phyloP scores from a whole-genome alignment of 768 basidiomycete genomes.

The Cystofilobasidium bisporidii region DNA sequence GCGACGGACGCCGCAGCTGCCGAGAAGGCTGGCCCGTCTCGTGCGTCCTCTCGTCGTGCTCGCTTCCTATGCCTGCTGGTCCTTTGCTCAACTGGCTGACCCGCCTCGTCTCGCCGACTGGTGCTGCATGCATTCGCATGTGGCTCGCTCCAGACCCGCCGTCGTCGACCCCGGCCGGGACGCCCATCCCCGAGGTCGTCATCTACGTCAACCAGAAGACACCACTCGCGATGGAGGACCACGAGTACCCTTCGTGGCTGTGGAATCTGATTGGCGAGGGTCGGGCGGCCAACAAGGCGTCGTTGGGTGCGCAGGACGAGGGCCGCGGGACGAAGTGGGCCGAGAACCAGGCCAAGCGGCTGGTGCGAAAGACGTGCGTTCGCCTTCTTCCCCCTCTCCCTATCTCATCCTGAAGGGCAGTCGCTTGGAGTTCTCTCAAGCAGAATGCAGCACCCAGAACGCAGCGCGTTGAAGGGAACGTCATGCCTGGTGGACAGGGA shows the following conservation, averaged over 20 bases:
- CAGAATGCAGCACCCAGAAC: too few species aligned
- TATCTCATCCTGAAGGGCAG: too few species aligned
- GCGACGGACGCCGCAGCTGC: background rate
- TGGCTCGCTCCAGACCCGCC: constrained; percentile 20
- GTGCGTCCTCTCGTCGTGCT: background rate
- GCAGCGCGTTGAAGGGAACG: too few species aligned
- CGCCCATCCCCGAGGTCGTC: constrained; percentile 27
- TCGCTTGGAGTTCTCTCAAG: too few species aligned
- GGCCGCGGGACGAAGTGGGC: constrained; percentile 11
- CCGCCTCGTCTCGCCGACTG: too few species aligned
- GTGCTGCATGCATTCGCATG: too few species aligned
- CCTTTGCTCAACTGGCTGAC: too few species aligned
- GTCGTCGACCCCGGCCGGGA: constrained; percentile 17
- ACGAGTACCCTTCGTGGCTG: constrained; percentile 23
- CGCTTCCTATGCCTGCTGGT: too few species aligned
- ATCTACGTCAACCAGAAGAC: constrained; percentile 13
- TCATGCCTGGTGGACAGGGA: too few species aligned
- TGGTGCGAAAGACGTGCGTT: constrained; percentile 9
- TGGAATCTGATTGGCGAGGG: constrained; percentile 25
- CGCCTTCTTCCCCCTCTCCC: background rate
- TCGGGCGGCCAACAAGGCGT: background rate
- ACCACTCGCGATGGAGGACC: constrained; percentile 23
- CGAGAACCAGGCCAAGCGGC: background rate
- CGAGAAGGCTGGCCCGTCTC: background rate
- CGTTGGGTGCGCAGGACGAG: background rate